phyloP scores from a whole-genome alignment of 139 green algal species.

The Chlorella sp. region DNA sequence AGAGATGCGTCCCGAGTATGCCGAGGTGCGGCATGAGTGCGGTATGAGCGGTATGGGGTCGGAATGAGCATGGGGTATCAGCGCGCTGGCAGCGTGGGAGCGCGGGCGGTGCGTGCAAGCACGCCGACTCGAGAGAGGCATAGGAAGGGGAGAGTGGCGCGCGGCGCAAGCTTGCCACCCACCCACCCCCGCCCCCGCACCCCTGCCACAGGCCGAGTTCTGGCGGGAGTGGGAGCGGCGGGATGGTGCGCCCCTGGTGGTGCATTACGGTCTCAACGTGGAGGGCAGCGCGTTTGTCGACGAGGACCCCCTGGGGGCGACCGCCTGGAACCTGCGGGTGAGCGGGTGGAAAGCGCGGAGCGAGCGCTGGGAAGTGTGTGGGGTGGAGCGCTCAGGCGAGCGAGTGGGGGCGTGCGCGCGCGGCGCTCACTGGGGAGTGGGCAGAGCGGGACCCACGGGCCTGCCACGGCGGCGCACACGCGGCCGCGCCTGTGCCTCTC shows the following conservation, averaged over 20 bases:
- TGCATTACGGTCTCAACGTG: conserved; percentile 81
- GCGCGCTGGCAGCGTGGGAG: too few species aligned
- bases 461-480: too few species aligned
- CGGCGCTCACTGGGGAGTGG: neutral
- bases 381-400: neutral
- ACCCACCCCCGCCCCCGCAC: too few species aligned
- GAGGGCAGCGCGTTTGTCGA: conserved; percentile 70
- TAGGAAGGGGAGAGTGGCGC: too few species aligned
- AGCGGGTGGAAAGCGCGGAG: too few species aligned
- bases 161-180: too few species aligned
- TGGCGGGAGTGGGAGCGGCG: conserved; percentile 40
- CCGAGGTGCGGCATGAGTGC: too few species aligned
- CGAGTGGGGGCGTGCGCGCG: neutral
- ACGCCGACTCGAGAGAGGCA: too few species aligned
- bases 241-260: neutral
- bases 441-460: neutral
- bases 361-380: neutral
- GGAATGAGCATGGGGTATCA: too few species aligned
- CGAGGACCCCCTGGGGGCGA: conserved; percentile 49
- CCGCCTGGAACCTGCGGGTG: conserved; percentile 68
- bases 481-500: neutral
- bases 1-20: too few species aligned
- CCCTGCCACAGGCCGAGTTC: conserved; percentile 72
- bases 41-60: too few species aligned
- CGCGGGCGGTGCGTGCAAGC: too few species aligned